These are phyloP conservation scores for Solanum rostratum DNA, from an alignment of 257 asterid species.

Conservation along the genomic window DNA sequence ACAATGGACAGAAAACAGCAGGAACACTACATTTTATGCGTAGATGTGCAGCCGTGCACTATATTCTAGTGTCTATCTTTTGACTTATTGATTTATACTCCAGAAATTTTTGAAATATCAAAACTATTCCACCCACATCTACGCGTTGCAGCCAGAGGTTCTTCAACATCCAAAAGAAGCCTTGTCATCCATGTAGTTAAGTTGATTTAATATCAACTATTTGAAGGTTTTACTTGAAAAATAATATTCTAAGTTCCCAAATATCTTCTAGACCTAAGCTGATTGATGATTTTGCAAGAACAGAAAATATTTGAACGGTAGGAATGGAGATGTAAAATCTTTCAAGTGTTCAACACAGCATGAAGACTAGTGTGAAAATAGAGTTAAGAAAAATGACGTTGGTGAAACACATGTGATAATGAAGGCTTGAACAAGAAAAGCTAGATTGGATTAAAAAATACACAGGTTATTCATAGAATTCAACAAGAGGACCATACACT, in stretches of 20 bases:
- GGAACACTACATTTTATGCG: neutral
- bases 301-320: neutral
- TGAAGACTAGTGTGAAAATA: neutral
- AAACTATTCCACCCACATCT: neutral
- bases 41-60: neutral
- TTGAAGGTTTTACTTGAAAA: neutral
- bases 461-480: neutral
- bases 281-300: neutral
- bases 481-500: neutral
- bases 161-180: neutral
- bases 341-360: neutral
- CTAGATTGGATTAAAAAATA: neutral
- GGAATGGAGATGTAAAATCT: neutral
- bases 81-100: neutral
- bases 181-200: neutral
- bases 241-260: neutral
- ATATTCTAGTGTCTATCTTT: neutral
- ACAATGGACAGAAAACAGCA: conserved; percentile 1
- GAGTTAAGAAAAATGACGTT: neutral
- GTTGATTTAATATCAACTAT: neutral
- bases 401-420: neutral
- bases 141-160: neutral
- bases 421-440: neutral
- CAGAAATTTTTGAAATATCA: neutral
- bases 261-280: neutral